A percentile compares a stretch with the other conserved stretches of the same genome.
phyloP scores from a whole-genome alignment of 768 basidiomycete species.

The Thelephora aurantiotincta region DNA sequence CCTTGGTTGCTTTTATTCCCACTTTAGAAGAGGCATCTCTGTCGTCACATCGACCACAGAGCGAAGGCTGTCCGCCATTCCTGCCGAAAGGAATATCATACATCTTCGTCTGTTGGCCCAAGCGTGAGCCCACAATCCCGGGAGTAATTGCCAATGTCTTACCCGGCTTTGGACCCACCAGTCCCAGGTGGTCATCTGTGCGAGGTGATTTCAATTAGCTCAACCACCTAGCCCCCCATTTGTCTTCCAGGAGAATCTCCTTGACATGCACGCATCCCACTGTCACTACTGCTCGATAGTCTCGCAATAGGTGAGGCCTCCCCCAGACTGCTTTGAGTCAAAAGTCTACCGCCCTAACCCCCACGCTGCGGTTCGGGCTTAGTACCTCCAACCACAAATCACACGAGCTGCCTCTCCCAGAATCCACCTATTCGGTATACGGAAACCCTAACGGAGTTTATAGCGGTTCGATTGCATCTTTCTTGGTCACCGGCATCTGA shows the following conservation, averaged over 20 bases:
- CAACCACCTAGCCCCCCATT: conserved; percentile 2
- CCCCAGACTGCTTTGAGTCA: conserved; percentile 37
- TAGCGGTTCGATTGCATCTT: conserved; percentile 91
- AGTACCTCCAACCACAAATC: conserved; percentile 21
- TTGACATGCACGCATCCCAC: conserved; percentile 29
- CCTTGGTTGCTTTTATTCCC: no score
- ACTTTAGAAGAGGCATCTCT: conserved; percentile 4
- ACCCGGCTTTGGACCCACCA: conserved; percentile 1
- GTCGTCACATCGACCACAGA: conserved; percentile 12
- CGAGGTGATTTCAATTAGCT: conserved; percentile 35
- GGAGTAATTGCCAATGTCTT: not conserved
- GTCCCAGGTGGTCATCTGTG: conserved; percentile 61
- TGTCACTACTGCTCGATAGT: conserved; percentile 4
- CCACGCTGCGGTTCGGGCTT: conserved; percentile 63
- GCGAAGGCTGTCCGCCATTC: conserved; percentile 45
- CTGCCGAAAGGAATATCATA: conserved; percentile 61
- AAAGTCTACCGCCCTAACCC: conserved; percentile 37
- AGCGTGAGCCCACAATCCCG: conserved; percentile 31
- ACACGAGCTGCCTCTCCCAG: conserved; percentile 8
- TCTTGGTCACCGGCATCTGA: conserved; percentile 98
- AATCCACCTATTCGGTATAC: no score
- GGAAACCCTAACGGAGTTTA: conserved; percentile 62
- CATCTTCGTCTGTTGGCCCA: conserved; percentile 77
- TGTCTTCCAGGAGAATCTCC: conserved; percentile 58
- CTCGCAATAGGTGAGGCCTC: conserved; percentile 48